Percentiles rank a stretch among this genome's conserved stretches.
Evolutionary conservation across 345 rosid genomes (phyloP).

Genomic region (Reutealis trisperma): DNA sequence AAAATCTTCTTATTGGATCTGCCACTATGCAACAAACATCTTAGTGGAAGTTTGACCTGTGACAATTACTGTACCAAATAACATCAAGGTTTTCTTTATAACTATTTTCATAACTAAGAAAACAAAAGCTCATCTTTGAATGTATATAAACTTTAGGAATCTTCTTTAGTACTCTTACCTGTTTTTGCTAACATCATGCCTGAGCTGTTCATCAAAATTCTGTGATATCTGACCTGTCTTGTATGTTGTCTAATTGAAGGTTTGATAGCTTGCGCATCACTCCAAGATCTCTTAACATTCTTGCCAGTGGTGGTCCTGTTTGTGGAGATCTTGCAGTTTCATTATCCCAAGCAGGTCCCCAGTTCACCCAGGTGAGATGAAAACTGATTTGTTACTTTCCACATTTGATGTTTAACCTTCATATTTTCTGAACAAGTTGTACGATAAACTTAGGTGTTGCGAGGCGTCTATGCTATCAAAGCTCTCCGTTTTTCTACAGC

Average conservation of each 20-base stretch:
- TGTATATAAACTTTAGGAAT: neutral
- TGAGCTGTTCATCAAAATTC: slow-evolving; percentile 7
- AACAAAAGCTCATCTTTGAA: neutral
- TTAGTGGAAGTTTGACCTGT: slow-evolving; percentile 81
- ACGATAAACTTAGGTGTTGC: slow-evolving; percentile 59
- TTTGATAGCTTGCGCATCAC: slow-evolving; percentile 95
- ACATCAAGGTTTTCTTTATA: slow-evolving; percentile 63
- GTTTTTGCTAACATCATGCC: slow-evolving; percentile 12
- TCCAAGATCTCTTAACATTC: slow-evolving; percentile 92
- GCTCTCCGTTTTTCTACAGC: slow-evolving; percentile 95
- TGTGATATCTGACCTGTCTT: slow-evolving; percentile 29
- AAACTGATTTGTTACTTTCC: slow-evolving; percentile 16
- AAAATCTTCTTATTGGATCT: slow-evolving; percentile 89
- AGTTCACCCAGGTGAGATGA: slow-evolving; percentile 86
- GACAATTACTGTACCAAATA: slow-evolving; percentile 83
- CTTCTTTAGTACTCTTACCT: slow-evolving; percentile 12
- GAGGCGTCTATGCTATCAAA: slow-evolving; percentile 81
- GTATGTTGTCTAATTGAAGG: slow-evolving; percentile 43
- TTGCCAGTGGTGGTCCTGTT: slow-evolving; percentile 85
- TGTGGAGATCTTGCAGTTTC: slow-evolving; percentile 99
- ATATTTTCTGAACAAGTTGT: slow-evolving; percentile 32
- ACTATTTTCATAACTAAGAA: neutral
- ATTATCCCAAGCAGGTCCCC: slow-evolving; percentile 94
- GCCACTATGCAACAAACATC: slow-evolving; percentile 87
- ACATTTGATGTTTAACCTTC: neutral